Evolutionary conservation across 495 filamentous ascomycete genomes (phyloP).

Genomic region (Trichoderma asperelloides): DNA sequence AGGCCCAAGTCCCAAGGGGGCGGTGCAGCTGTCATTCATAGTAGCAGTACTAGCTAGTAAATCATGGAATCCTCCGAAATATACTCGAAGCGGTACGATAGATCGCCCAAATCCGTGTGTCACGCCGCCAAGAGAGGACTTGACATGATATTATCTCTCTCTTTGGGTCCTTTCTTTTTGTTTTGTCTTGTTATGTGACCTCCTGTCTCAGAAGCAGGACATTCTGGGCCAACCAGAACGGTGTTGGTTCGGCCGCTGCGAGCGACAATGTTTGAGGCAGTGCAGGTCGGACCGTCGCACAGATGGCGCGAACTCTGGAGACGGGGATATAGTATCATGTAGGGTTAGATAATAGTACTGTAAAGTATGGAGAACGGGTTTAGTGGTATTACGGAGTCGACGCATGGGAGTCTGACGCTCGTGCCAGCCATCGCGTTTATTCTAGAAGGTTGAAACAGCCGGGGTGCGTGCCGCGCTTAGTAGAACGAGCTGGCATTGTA

Average conservation of each 20-base stretch:
- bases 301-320: neutral
- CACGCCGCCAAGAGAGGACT: no score
- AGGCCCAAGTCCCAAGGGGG: no score
- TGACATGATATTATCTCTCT: no score
- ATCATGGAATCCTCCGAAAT: no score
- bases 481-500: neutral
- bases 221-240: neutral
- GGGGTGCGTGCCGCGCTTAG: neutral
- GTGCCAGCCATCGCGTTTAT: neutral
- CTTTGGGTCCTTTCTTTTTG: no score
- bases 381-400: neutral
- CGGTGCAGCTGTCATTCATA: no score
- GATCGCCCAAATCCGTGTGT: no score
- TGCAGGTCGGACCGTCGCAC: neutral
- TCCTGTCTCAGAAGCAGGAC: neutral
- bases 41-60: no score
- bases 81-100: no score
- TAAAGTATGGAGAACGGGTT: neutral
- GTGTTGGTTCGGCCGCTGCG: neutral
- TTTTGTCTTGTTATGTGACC: neutral
- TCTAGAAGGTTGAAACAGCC: neutral
- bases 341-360: neutral
- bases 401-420: neutral
- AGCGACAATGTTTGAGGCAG: conserved; percentile 1
- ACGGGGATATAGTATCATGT: neutral